phyloP scores from a whole-genome alignment of 108 stramenopile genomes.

The Schizochytrium sp. region DNA sequence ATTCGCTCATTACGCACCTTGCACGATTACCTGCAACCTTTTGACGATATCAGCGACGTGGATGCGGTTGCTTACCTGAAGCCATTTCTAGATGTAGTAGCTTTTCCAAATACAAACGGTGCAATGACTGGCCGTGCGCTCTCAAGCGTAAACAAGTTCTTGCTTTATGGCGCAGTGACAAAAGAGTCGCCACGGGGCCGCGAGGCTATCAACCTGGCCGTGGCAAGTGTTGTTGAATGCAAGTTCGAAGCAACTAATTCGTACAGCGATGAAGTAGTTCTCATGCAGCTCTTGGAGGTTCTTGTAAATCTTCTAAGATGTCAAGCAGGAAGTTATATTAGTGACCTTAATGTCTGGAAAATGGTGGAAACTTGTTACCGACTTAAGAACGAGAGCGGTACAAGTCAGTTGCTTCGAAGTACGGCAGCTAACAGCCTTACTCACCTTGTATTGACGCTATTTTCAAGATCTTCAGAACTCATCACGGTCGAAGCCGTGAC shows the following conservation, averaged over 20 bases:
- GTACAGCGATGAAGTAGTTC: slow-evolving; percentile 74
- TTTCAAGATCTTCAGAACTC: slow-evolving; percentile 61
- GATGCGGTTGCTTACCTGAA: slow-evolving; percentile 70
- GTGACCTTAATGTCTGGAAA: slow-evolving; percentile 71
- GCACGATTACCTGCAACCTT: slow-evolving; percentile 74
- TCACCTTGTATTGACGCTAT: slow-evolving; percentile 70
- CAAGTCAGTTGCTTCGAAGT: slow-evolving; percentile 68
- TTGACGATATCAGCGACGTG: slow-evolving; percentile 75
- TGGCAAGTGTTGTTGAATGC: slow-evolving; percentile 68
- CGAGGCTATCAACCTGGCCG: slow-evolving; percentile 68
- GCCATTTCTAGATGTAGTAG: slow-evolving; percentile 76
- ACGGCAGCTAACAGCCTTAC: slow-evolving; percentile 68
- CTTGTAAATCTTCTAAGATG: slow-evolving; percentile 69
- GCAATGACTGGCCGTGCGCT: slow-evolving; percentile 77
- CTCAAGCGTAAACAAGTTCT: slow-evolving; percentile 74
- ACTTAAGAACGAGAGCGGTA: slow-evolving; percentile 64
- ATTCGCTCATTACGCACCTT: slow-evolving; percentile 70
- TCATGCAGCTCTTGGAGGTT: slow-evolving; percentile 78
- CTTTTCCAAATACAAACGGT: slow-evolving; percentile 71
- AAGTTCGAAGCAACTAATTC: slow-evolving; percentile 76
- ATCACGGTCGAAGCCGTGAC: slow-evolving; percentile 33
- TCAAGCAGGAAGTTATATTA: slow-evolving; percentile 68
- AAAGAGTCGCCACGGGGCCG: slow-evolving; percentile 69
- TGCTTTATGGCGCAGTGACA: slow-evolving; percentile 75
- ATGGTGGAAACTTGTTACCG: slow-evolving; percentile 69